Conservation (phyloP, 2,329 filamentous ascomycete species). For the Biscogniauxia marginata region DNA sequence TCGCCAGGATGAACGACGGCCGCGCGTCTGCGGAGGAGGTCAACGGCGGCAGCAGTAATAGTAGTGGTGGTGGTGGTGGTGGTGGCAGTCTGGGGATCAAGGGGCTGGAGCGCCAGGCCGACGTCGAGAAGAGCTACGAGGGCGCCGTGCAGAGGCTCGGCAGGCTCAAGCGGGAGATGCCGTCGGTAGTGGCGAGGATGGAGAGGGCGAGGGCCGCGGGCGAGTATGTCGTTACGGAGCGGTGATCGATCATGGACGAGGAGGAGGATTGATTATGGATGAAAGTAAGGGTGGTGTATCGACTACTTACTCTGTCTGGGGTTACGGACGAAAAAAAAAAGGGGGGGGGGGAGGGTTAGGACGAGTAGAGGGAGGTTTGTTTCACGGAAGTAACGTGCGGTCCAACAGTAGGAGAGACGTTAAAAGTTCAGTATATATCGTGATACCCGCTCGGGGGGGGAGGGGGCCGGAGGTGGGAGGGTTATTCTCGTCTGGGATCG, state of each 20-base stretch:
- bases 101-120: slow-evolving; percentile 44
- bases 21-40: slow-evolving; percentile 3
- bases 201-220: slow-evolving; percentile 61
- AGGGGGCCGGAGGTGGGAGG: too few species aligned
- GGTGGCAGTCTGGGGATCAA: slow-evolving; percentile 30
- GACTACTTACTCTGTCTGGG: background rate
- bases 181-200: slow-evolving; percentile 62
- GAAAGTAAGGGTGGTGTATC: background rate
- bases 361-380: too few species aligned
- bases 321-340: background rate
- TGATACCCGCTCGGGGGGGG: too few species aligned
- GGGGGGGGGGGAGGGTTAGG: too few species aligned
- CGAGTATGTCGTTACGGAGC: slow-evolving; percentile 53
- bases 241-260: slow-evolving; percentile 23
- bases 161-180: slow-evolving; percentile 58
- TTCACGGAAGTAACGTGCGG: too few species aligned
- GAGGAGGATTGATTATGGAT: background rate
- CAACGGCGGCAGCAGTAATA: slow-evolving; percentile 14
- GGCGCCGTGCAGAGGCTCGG: slow-evolving; percentile 51
- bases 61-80: slow-evolving; percentile 16
- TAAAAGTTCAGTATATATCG: too few species aligned
- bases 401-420: too few species aligned
- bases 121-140: slow-evolving; percentile 46
- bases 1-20: slow-evolving; percentile 32
- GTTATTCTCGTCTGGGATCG: too few species aligned